Evolutionary conservation across 192 early-diverging fungal species (phyloP).

Genomic region (Cetraspora pellucida): DNA sequence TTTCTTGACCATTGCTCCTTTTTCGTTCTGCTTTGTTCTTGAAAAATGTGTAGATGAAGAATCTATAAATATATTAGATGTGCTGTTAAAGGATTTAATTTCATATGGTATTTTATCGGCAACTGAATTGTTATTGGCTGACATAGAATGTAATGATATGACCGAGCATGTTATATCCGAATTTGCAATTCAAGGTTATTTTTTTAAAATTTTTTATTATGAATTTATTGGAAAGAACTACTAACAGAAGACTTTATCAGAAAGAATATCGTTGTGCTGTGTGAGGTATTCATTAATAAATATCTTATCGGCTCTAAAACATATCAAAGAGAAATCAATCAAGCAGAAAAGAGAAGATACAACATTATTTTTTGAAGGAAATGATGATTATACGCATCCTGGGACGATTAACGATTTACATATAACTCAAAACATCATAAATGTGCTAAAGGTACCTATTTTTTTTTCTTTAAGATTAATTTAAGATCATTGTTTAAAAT

Average conservation of each 20-base stretch:
- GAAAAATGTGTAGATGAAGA: slow-evolving; percentile 6
- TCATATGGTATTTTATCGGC: not conserved
- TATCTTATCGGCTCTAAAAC: not conserved
- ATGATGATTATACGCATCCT: not conserved
- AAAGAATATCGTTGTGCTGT: slow-evolving; percentile 8
- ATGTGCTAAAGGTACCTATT: not conserved
- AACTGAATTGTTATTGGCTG: slow-evolving; percentile 1
- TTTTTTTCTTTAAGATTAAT: not conserved
- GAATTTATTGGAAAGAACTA: not conserved
- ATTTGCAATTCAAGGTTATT: slow-evolving; percentile 1
- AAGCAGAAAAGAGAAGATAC: not conserved
- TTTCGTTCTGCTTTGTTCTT: slow-evolving; percentile 7
- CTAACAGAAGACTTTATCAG: not conserved
- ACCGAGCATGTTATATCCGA: not conserved
- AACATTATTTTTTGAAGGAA: not conserved
- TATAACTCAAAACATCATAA: slow-evolving; percentile 10
- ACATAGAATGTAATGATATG: slow-evolving; percentile 1
- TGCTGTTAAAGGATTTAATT: not conserved
- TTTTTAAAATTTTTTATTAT: not conserved
- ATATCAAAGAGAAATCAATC: not conserved
- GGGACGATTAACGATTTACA: not conserved
- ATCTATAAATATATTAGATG: not conserved
- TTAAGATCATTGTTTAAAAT: not conserved
- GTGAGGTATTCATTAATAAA: slow-evolving; percentile 17
- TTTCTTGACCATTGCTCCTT: not conserved